Base-by-base conservation (phyloP, 2,329 filamentous ascomycete species). In the Penicillium thymicola region DNA sequence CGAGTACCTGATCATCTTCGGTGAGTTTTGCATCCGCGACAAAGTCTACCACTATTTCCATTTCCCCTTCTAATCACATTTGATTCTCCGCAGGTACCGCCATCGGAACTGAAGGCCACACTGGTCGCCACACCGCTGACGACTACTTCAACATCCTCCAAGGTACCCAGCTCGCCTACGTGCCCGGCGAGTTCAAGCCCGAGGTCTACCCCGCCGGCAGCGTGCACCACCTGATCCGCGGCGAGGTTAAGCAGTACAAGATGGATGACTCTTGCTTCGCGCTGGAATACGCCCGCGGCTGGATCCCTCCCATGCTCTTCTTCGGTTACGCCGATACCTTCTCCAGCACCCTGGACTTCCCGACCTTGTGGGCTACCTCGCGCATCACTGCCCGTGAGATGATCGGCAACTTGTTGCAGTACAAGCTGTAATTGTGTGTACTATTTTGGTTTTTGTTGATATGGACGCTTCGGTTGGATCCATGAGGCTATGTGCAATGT, bases 131-230 rank as follows among this genome's bases (percentile, higher is more conserved):
- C 81, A 93, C 90, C 13, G 91, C 91, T 16, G 89, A 96, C 76
- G 92, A 96, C 80, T 96, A 94, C 81, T 96, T 96, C 82, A 85
- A 92, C 81, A 96, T 96, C 80, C 81, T 96, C 32, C 66, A 71
- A 40, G 72, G 72, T 52, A 73, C 72, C 27, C 72, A 75, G 59
- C 65, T 74, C 28, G 72, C 72, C 59, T 75, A 72, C 62, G 66
- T 70, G 5, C 72, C 72, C n/a, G 72, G 72, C 40, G 55, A 62
- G 45, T 75, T 67, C 67, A 72, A 74, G 56, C 64, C 72, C 16
- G 72, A 75, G 61, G 65, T 71, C 46, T 75, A 75, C 65, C 72
- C 72, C 16, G 65, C 70, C 49, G 72, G 72, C 30, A 70, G 62
- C 59, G 72, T 75, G 18, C 72, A 75, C 65, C 72, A 74, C 62